Evolutionary conservation across 805 yeast species (phyloP), one percentile per base, ranked within the genome.

Genomic region (Kazachstania martiniae): DNA sequence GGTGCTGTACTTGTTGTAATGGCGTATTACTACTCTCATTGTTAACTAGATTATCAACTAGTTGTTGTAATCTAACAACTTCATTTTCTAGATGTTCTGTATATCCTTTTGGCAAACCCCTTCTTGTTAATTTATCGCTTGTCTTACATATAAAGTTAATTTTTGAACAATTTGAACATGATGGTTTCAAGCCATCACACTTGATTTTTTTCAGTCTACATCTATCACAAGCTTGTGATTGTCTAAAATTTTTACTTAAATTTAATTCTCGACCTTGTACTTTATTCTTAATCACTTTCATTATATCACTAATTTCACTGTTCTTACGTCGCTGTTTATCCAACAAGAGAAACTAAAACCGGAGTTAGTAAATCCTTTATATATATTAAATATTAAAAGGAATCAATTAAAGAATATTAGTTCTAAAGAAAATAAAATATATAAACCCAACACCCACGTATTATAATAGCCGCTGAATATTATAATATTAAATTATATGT

Each of bases 151-250:
- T 73, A 44, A 75, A 76, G 1, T 77, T 78, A 27, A 76, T 72
- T 39, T 70, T 70, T 22, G 61, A 57, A 49, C 91, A 81, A 46
- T 77, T 77, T 23, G 74, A 63, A 50, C 93, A 81, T 21, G 32
- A 39, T 8, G 56, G 56, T 18, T 67, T 47, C 35, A 70, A 68
- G 1, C 91, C 91, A 44, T 81, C 89, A 38, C 61, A 56, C 31
- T 52, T 49, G 5, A 52, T 51, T 34, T 56, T 56, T 32, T 56
- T 56, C 18, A 55, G 36, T 23, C 95, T 62, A 49, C 95, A 86
- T 31, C 96, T 61, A 52, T 81, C 91, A 57, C 93, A 81, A 2
- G 91, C 91, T 53, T 81, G 91, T 1, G 80, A 70, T 3, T 77
- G 76, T 39, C 89, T 29, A 28, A 33, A 38, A 16, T 19, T 29